phyloP scores from a whole-genome alignment of 805 yeast genomes.

The Brettanomyces custersianus region DNA sequence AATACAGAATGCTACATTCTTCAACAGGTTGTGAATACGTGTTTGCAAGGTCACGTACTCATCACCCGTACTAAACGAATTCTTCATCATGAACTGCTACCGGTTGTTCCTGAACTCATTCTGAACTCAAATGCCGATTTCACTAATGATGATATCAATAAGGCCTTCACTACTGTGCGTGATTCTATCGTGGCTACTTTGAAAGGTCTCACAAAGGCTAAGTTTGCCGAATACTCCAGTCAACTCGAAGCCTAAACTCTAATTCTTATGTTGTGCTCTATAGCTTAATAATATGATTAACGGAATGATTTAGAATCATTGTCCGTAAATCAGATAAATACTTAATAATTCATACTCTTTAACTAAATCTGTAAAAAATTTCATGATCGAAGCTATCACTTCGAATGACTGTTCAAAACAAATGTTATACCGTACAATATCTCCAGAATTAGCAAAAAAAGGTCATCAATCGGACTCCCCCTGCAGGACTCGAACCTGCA shows the following conservation, averaged over 20 bases:
- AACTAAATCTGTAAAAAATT: too few relatives aligned
- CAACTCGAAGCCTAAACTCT: too few relatives aligned
- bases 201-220: conserved; percentile 4
- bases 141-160: conserved; percentile 33
- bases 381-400: too few relatives aligned
- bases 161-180: conserved; percentile 32
- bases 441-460: too few relatives aligned
- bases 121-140: conserved; percentile 41
- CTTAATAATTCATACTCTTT: too few relatives aligned
- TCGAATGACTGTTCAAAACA: too few relatives aligned
- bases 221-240: conserved; percentile 6
- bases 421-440: too few relatives aligned
- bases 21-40: conserved; percentile 55
- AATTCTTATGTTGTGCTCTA: too few relatives aligned
- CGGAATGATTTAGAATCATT: too few relatives aligned
- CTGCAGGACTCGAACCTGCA: conserved; percentile 47
- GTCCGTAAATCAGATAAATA: too few relatives aligned
- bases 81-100: conserved; percentile 65
- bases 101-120: conserved; percentile 54
- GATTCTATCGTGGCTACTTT: conserved; percentile 19
- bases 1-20: conserved; percentile 52
- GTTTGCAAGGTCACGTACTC: conserved; percentile 46
- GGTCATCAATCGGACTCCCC: conserved; percentile 3
- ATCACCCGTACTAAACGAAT: conserved; percentile 51
- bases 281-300: too few relatives aligned